Base-by-base conservation (phyloP, 2,329 filamentous ascomycete species). In the Westerdykella ornata region DNA sequence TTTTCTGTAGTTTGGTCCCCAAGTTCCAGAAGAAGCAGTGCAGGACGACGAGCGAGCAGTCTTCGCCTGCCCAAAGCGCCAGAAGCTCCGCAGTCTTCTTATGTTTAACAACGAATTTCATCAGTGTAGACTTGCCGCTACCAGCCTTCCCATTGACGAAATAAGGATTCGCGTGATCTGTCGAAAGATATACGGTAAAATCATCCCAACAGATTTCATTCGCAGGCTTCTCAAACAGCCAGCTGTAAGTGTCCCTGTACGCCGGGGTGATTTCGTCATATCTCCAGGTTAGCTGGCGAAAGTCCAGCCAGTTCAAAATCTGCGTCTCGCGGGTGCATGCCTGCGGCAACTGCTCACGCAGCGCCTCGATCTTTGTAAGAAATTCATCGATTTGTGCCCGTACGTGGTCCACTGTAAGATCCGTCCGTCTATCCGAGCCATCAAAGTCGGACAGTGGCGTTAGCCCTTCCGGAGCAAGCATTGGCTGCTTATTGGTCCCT, bases 111-210 rank as follows among this genome's bases (percentile, higher is more conserved):
- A 66, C 42, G 32, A 52, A 65, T 32, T 63, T 66, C 41, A 65
- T 53, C 8, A 68, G 35, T 0, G 60, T 65, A 4, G 51, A 57
- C 31, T 67, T 68, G 1, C 65, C 65, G 3, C 60, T 60, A 0
- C 59, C 65, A 0, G 59, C 52, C 35, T 67, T 68, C 1, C 63
- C 65, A 11, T 46, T 54, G 30, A 67, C 54, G 52, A 59, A 67
- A 41, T 60, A 67, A 17, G 45, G 48, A 5, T 11, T n/a, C 4
- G 20, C 15, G 28, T 31, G 18, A 16, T 44, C 22, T 11, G 7
- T 22, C 2, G 17, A 14, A 4, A 43, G 37, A 20, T 48, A 20
- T n/a, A 22, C 26, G 8, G 20, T 26, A 29, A 48, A 46, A 33
- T 37, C 29, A 14, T 37, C 29, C 45, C 42, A 41, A 3, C 20